Percentiles rank a stretch among this genome's conserved stretches.
Evolutionary conservation across 306 rosid species (phyloP).

Genomic region (Biancaea sappan): DNA sequence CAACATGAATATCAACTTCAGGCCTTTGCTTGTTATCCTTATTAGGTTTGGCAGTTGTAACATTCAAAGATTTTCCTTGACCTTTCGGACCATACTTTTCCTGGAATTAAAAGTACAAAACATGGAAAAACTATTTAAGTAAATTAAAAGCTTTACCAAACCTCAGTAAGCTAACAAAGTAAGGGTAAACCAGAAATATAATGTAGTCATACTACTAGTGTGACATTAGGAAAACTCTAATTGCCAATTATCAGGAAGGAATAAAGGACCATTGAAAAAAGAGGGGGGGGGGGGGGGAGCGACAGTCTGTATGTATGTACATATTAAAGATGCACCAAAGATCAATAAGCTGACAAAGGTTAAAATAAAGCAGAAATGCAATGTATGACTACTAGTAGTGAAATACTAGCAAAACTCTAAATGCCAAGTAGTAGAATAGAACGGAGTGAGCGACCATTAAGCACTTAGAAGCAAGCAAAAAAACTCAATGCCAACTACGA

Average conservation of each 20-base stretch:
- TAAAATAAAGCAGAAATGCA: not conserved
- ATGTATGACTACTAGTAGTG: not conserved
- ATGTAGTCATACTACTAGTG: not conserved
- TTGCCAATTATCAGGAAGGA: not conserved
- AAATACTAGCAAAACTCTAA: not conserved
- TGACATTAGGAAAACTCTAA: not conserved
- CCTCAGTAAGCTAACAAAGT: not conserved
- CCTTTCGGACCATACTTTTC: constrained; percentile 99
- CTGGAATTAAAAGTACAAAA: constrained; percentile 42
- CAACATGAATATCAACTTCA: constrained; percentile 75
- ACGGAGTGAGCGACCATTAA: not conserved
- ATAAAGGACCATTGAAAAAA: not conserved
- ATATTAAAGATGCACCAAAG: not conserved
- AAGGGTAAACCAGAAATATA: constrained; percentile 3
- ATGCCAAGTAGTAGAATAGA: not conserved
- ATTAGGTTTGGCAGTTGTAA: constrained; percentile 54
- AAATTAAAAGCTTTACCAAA: not conserved
- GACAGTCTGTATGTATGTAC: too few species aligned
- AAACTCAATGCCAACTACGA: not conserved
- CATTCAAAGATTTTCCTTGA: constrained; percentile 57
- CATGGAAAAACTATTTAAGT: not conserved
- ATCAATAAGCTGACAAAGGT: constrained; percentile 3
- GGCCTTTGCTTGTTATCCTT: constrained; percentile 59
- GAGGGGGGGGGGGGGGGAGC: too few species aligned
- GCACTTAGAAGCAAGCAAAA: not conserved